Evolutionary conservation across 2,329 filamentous ascomycete genomes (phyloP), one percentile per base, ranked within the genome.

Genomic region (Beauveria sp.): DNA sequence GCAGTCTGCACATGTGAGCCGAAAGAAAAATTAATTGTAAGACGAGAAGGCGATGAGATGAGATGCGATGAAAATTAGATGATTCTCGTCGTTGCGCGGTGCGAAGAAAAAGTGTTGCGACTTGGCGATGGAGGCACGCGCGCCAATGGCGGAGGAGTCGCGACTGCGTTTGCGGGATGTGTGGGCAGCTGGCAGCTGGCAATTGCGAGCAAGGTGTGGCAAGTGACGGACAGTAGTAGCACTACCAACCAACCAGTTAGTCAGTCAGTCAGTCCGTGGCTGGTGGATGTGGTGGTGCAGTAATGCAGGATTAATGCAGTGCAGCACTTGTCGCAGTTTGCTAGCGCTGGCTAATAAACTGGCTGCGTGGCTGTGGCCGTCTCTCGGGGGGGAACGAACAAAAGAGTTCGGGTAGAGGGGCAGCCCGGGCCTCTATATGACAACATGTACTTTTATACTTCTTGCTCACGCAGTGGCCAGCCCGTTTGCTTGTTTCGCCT

Each of bases 371-470:
- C 20, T 22, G 28, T 48, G 40, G 53, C 40, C 26, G 53, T 51
- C 31, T 24, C 46, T 59, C 31, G 58, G 57, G 26, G n/a, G 60
- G 45, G 40, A 22, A 51, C 51, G n/a, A 58, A 43, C 22, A 52
- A 51, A 31, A 57, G 52, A 65, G 64, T 24, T 59, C 56, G 59
- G 61, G 53, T 55, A 40, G 57, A 58, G 52, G 54, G 57, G 62
- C 60, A 62, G 64, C 62, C 55, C 48, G 34, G 60, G 60, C 52
- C 60, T 61, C 60, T 63, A 64, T 62, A 60, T 62, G 64, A 61
- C 46, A 61, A 22, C 38, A 61, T 65, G 64, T 64, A 65, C 62
- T 64, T 65, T 64, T 65, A 64, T 65, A 65, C 64, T 57, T 60
- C 60, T 61, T 52, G 55, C 62, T 28, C 43, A 40, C 49, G 50